Evolutionary conservation across 768 basidiomycete species (phyloP).

Genomic region (Plicaturopsis crispa): DNA sequence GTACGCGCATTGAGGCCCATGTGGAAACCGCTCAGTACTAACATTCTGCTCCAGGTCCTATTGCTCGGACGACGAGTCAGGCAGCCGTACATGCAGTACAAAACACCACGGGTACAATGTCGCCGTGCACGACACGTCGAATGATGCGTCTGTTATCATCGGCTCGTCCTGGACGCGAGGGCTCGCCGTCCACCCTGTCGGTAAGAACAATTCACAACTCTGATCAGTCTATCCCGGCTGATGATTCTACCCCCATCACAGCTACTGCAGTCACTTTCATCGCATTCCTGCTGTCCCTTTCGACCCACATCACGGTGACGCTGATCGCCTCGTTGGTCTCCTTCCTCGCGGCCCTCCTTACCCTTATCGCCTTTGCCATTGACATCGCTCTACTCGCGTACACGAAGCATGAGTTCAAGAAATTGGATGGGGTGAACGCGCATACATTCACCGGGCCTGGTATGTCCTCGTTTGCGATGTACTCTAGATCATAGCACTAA

Average conservation of each 20-base stretch:
- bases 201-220: slow-evolving; percentile 34
- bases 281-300: slow-evolving; percentile 57
- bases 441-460: slow-evolving; percentile 57
- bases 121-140: too few species aligned
- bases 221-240: neutral
- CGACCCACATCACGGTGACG: slow-evolving; percentile 39
- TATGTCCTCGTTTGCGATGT: too few species aligned
- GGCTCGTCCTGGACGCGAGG: slow-evolving; percentile 63
- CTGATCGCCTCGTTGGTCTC: slow-evolving; percentile 40
- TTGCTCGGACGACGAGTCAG: too few species aligned
- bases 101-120: too few species aligned
- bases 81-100: too few species aligned
- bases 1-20: too few species aligned
- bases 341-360: slow-evolving; percentile 62
- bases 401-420: slow-evolving; percentile 48
- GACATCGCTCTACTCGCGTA: slow-evolving; percentile 69
- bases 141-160: slow-evolving; percentile 32
- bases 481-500: too few species aligned
- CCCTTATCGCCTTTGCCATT: slow-evolving; percentile 67
- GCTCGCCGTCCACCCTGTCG: slow-evolving; percentile 68
- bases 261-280: slow-evolving; percentile 41
- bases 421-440: slow-evolving; percentile 34
- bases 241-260: slow-evolving; percentile 11
- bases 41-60: too few species aligned
- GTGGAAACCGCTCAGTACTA: too few species aligned